These are phyloP conservation scores for Elaeis oleifera DNA, from an alignment of 202 grass and related monocot genomes.

Conservation along the genomic window DNA sequence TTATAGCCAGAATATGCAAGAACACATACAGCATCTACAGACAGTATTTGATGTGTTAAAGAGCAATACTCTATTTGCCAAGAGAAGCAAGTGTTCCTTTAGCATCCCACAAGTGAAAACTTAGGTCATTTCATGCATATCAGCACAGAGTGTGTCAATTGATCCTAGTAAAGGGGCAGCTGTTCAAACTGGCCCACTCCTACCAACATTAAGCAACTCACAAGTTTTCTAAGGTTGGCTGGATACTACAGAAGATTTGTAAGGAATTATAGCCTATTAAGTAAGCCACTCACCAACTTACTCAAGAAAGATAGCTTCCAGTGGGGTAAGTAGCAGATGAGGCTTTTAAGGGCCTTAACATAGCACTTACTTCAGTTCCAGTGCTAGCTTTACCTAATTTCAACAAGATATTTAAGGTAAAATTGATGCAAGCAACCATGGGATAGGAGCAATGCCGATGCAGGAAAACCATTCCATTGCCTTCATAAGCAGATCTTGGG, in stretches of 20 bases:
- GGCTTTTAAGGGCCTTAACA: not conserved
- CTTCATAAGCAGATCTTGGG: not conserved
- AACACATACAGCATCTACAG: not conserved
- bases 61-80: not conserved
- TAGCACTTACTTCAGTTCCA: not conserved
- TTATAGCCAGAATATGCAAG: not conserved
- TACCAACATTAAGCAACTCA: not conserved
- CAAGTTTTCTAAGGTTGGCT: not conserved
- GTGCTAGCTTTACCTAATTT: constrained; percentile 1
- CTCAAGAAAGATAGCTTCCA: not conserved
- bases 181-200: not conserved
- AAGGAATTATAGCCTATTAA: not conserved
- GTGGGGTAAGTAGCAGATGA: not conserved
- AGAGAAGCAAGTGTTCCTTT: not conserved
- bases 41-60: not conserved
- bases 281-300: not conserved
- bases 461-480: no score
- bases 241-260: no score
- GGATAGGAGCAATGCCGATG: not conserved
- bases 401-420: not conserved
- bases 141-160: not conserved
- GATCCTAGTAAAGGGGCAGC: not conserved
- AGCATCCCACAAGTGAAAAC: not conserved
- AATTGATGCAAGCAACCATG: not conserved
- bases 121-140: not conserved